Base-by-base conservation (phyloP, 2,329 filamentous ascomycete genomes). In the Venturia nashicola region DNA sequence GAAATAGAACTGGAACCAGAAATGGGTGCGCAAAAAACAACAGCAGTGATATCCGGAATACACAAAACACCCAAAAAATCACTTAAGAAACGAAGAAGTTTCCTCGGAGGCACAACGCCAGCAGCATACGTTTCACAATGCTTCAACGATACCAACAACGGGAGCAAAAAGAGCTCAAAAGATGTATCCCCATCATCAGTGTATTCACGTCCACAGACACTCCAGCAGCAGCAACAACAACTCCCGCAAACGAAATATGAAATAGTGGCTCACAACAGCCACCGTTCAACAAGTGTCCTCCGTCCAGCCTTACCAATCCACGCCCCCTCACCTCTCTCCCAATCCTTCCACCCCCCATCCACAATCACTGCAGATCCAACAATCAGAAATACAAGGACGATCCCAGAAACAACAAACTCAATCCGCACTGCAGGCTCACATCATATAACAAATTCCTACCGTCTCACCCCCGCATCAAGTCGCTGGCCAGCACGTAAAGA, bases 1-100 rank as follows among this genome's bases (percentile, higher is more conserved):
- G 65, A 65, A 14, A 27, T 5, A n/a, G 62, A 68, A 12, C 66
- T 57, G 51, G 27, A 55, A 18, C 51, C 51, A 27, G 14, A 36
- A n/a, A 55, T 36, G 51, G 32, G 51, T 18, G 51, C 51, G 32
- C 51, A n/a, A 20, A 36, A 36, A 18, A n/a, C 51, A 36, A 42
- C 40, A 42, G 14, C 40, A 27, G 27, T 27, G 27, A 4, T 5
- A 42, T 12, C 14, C 42, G 23, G 27, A 27, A 27, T 27, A 27
- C 27, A 27, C 34, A 18, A 8, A 8, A n/a, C 14, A 27, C 11
- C 32, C 7, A 61, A 27, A 20, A 20, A 43, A 55, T 63, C 32
- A 34, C 48, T 32, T 1, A 12, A 62, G 7, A 32, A 16, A 62
- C 55, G 62, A 34, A 62, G 48, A 7, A 65, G 61, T 16, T 60